Evolutionary conservation across 345 rosid genomes (phyloP), one percentile per base, ranked within the genome.

Genomic region (Syzygium grande): DNA sequence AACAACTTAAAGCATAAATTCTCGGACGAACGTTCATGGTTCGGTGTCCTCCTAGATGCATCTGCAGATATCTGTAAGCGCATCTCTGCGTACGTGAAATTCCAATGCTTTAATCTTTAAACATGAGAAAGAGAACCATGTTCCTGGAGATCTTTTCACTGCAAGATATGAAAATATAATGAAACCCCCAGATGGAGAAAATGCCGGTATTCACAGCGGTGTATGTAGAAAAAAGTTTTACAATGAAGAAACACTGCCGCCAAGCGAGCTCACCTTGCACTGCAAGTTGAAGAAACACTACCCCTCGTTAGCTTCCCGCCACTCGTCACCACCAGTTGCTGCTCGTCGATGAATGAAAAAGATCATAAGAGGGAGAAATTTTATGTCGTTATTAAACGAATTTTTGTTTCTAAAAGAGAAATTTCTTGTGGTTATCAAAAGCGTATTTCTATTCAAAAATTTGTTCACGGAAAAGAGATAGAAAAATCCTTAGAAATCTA

Each of bases 251-350:
- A 84, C 77, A 61, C 89, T 89, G 55, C 52, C 68, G 84, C 87
- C 52, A 30, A 89, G 89, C 6, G 93, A 85, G 30, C 88, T 87
- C 17, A 43, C 8, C 85, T 89, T 87, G 77, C 85, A 4, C n/a
- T 73, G 25, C 11, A 78, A 87, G 73, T 87, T 87, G n/a, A n/a
- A n/a, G n/a, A n/a, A n/a, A n/a, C n/a, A n/a, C 43, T 6, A 41
- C 43, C 43, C 43, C 43, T 41, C 6, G 1, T 41, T 6, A 5
- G 6, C 43, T 41, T 41, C 43, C 43, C 43, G 43, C 43, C 43
- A 41, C 43, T 41, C 43, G 43, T 41, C 43, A 1, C 46, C 46
- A 43, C 46, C 46, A 6, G 7, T 43, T 43, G 46, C 46, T 5
- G 46, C 46, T 1, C 46, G 7, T 6, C 7, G 7, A 43, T 43